A percentile compares a stretch with the other conserved stretches of the same genome.
Evolutionary conservation across 352 stramenopile genomes (phyloP).

Genomic region (Albugo candida): DNA sequence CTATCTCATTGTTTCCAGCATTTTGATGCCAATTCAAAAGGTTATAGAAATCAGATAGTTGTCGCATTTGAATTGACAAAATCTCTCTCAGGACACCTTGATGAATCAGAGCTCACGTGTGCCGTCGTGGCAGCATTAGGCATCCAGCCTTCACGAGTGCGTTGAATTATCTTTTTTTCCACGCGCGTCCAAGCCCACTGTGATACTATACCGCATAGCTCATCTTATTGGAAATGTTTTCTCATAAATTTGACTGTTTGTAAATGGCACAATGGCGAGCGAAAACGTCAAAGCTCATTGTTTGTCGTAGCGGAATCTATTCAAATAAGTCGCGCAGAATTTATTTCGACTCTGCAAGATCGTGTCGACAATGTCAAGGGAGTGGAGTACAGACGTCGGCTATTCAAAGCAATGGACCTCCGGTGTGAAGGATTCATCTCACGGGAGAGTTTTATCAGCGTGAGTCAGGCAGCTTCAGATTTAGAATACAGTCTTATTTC

Average conservation of each 20-base stretch:
- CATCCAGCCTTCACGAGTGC: conserved; percentile 38
- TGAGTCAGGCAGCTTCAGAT: background rate
- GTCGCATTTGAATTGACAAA: background rate
- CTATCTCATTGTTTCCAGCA: background rate
- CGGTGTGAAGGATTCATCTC: conserved; percentile 40
- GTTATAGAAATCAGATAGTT: background rate
- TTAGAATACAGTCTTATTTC: background rate
- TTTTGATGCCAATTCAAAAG: background rate
- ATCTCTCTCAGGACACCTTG: conserved; percentile 16
- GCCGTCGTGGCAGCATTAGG: conserved; percentile 36
- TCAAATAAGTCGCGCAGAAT: conserved; percentile 1
- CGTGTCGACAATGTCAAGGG: conserved; percentile 24
- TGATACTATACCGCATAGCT: conserved; percentile 12
- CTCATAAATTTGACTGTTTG: too few species aligned
- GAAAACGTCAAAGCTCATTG: background rate
- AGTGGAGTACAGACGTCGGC: conserved; percentile 26
- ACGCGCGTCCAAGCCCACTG: background rate
- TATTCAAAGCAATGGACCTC: conserved; percentile 48
- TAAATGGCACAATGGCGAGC: background rate
- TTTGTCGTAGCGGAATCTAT: conserved; percentile 10
- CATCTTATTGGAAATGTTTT: conserved; percentile 38
- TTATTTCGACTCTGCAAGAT: conserved; percentile 16
- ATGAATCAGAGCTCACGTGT: conserved; percentile 36
- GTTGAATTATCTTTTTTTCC: background rate
- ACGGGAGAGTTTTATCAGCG: conserved; percentile 27